Conservation (phyloP, 768 basidiomycete genomes). For the Phylloporus arenicola region DNA sequence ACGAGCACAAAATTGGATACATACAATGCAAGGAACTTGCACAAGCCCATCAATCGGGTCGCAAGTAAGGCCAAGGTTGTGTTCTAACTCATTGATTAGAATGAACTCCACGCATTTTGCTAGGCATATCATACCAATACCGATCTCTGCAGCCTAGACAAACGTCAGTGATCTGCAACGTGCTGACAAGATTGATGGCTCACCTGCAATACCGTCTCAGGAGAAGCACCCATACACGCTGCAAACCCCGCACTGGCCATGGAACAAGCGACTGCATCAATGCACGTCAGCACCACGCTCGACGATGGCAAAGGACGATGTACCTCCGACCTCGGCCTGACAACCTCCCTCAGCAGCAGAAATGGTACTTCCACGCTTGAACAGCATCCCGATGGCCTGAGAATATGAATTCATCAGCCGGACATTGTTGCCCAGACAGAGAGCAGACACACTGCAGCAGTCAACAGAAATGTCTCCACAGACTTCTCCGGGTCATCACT, state of each 20-base stretch:
- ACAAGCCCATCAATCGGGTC: constrained; percentile 92
- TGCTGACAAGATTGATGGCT: constrained; percentile 7
- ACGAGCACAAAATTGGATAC: constrained; percentile 2
- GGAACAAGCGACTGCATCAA: constrained; percentile 71
- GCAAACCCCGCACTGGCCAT: constrained; percentile 95
- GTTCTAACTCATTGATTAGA: constrained; percentile 43
- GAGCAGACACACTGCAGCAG: constrained; percentile 60
- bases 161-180: neutral
- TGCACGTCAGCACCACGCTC: neutral
- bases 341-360: constrained; percentile 95
- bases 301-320: constrained; percentile 8
- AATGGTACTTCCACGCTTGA: constrained; percentile 96
- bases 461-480: constrained; percentile 83
- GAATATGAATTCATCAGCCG: constrained; percentile 7
- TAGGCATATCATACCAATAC: constrained; percentile 55
- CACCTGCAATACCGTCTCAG: constrained; percentile 77
- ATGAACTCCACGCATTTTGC: neutral
- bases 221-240: constrained; percentile 89
- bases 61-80: constrained; percentile 86
- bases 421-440: neutral
- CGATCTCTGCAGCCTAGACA: constrained; percentile 76
- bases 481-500: constrained; percentile 88
- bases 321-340: constrained; percentile 92
- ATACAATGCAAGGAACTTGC: constrained; percentile 92
- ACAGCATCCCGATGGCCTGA: constrained; percentile 89